Base-by-base conservation (phyloP, 1,284 basidiomycete genomes). In the Flammula alnicola region DNA sequence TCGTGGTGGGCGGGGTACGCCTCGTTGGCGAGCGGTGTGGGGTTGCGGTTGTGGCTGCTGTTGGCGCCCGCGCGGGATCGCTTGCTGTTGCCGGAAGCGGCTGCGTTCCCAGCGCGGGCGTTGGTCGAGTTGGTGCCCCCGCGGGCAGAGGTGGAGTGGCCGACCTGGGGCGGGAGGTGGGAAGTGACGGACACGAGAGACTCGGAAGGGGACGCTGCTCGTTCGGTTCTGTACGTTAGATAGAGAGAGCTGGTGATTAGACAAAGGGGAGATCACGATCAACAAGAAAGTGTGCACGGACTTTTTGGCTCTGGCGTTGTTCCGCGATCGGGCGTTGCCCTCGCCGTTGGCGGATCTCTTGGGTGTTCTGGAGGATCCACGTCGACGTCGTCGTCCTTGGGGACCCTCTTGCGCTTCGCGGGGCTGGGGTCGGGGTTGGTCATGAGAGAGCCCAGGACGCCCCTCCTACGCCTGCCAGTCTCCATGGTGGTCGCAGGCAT, bases 131-230 rank as follows among this genome's bases (percentile, higher is more conserved):
- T n/a, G 44, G 55, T 37, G 57, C 63, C 63, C 55, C 65, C 60
- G 31, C 61, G 55, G 40, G 57, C 59, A 62, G 67, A 47, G 49
- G 40, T 50, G 52, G 56, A 41, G 61, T 55, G 70, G 62, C 44
- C 59, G 37, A 47, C 63, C 61, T 49, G 73, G 54, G 37, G 61
- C 6, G 68, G 64, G 56, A 73, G 63, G 57, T 86, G 84, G 14
- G 84, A 86, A 12, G 80, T 79, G 59, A 83, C 77, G 2, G 88
- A 89, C 33, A 85, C 70, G 30, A 88, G 60, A 8, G 88, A 90
- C 59, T 89, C 88, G 9, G 86, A 76, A 8, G 88, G 88, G 2
- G 88, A 91, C 17, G 73, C 69, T 14, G 76, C 78, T 41, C 88
- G 83, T 58, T 89, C 84, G 35, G 64, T 72, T 64, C 81, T 83